These are phyloP conservation scores for Globisporangium alternatum DNA, from an alignment of 352 stramenopile genomes.

Conservation along the genomic window DNA sequence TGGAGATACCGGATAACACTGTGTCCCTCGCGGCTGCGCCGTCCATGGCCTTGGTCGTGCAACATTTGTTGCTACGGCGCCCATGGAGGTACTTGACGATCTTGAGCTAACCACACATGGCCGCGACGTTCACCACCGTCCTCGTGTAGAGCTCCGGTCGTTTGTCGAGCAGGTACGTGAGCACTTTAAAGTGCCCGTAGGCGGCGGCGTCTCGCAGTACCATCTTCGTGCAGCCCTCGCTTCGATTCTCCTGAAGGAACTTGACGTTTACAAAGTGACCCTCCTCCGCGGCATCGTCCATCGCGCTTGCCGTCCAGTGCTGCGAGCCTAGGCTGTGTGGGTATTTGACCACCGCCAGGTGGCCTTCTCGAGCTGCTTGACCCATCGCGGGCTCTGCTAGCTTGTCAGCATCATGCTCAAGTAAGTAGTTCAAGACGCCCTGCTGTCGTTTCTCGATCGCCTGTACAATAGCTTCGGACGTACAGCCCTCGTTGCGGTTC, in stretches of 20 bases:
- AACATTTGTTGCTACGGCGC: conserved; percentile 5
- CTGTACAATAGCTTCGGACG: background rate
- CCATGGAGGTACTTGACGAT: background rate
- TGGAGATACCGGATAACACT: background rate
- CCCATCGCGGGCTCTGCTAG: background rate
- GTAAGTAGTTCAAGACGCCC: background rate
- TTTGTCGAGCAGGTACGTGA: background rate
- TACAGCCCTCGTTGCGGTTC: background rate
- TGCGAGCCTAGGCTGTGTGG: background rate
- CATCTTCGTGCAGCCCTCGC: background rate
- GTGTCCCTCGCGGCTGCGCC: background rate
- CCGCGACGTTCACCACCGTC: conserved; percentile 3
- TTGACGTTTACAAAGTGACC: conserved; percentile 1
- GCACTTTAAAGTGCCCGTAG: background rate
- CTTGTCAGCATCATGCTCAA: background rate
- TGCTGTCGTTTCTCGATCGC: background rate
- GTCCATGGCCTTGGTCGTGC: conserved; percentile 9
- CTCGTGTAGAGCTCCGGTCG: conserved; percentile 2
- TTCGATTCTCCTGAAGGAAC: background rate
- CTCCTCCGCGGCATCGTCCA: conserved; percentile 3
- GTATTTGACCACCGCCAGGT: background rate
- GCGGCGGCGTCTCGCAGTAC: background rate
- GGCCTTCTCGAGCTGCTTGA: background rate
- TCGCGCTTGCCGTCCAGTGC: background rate
- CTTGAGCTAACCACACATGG: background rate